Evolutionary conservation across 148 eudicot species (phyloP).

Genomic region (Polygonum maritimum): DNA sequence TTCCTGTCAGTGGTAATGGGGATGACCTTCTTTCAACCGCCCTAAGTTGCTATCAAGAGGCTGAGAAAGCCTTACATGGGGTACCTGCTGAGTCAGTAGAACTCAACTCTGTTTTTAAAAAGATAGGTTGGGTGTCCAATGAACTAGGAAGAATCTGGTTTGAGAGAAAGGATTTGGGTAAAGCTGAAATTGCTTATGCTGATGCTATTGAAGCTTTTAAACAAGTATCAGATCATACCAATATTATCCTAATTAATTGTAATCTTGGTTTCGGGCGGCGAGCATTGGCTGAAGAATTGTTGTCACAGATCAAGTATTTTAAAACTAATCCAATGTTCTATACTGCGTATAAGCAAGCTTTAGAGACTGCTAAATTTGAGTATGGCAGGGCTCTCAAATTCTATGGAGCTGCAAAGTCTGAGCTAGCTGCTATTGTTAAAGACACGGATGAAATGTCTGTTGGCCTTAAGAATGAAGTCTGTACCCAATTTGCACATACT

Average conservation of each 20-base stretch:
- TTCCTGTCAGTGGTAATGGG: slow-evolving; percentile 36
- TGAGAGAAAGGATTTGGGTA: slow-evolving; percentile 52
- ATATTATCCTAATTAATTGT: slow-evolving; percentile 73
- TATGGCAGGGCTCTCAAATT: slow-evolving; percentile 61
- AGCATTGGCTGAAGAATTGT: slow-evolving; percentile 73
- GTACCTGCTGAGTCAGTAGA: slow-evolving; percentile 38
- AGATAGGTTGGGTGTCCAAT: slow-evolving; percentile 98
- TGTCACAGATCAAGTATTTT: slow-evolving; percentile 45
- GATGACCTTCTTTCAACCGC: slow-evolving; percentile 58
- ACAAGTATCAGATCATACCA: slow-evolving; percentile 73
- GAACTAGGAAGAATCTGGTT: slow-evolving; percentile 79
- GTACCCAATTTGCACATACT: slow-evolving; percentile 87
- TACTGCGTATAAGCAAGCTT: slow-evolving; percentile 47
- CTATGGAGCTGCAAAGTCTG: slow-evolving; percentile 76
- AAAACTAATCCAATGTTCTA: slow-evolving; percentile 38
- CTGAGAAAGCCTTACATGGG: slow-evolving; percentile 47
- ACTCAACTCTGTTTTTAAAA: slow-evolving; percentile 54
- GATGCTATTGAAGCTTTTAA: slow-evolving; percentile 74
- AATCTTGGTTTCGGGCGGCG: slow-evolving; percentile 95
- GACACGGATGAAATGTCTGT: slow-evolving; percentile 28
- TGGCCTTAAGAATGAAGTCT: slow-evolving; percentile 56
- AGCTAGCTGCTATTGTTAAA: slow-evolving; percentile 28
- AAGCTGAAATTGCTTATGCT: slow-evolving; percentile 78
- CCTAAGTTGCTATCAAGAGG: slow-evolving; percentile 68
- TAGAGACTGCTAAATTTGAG: slow-evolving; percentile 61